These are phyloP conservation scores for Salvia miltiorrhiza DNA, from an alignment of 257 asterid genomes.

Conservation along the genomic window DNA sequence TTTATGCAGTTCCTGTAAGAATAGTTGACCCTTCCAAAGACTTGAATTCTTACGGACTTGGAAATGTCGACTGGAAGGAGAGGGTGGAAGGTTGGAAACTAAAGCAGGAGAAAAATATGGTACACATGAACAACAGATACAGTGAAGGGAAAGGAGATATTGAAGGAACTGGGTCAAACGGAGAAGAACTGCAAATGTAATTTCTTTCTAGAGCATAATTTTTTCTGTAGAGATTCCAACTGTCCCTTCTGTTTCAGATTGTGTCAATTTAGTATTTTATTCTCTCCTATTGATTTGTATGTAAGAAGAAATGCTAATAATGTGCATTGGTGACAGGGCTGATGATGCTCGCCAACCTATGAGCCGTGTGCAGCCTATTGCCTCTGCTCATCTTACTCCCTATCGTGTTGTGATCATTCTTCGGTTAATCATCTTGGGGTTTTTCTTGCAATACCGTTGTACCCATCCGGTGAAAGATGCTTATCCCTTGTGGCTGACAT, in stretches of 20 bases:
- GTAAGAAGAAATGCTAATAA: conserved; percentile 19
- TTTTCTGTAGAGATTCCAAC: background rate
- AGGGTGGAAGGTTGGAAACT: conserved; percentile 88
- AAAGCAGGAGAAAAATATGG: conserved; percentile 65
- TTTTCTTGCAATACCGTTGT: conserved; percentile 65
- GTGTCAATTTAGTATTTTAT: background rate
- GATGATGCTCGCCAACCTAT: conserved; percentile 69
- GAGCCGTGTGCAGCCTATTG: conserved; percentile 54
- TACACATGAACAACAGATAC: conserved; percentile 41
- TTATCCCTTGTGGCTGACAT: conserved; percentile 71
- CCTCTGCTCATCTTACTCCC: conserved; percentile 60
- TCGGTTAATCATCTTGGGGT: conserved; percentile 61
- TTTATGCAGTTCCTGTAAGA: conserved; percentile 77
- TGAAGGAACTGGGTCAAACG: conserved; percentile 76
- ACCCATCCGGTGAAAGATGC: conserved; percentile 75
- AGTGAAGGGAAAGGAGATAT: conserved; percentile 60
- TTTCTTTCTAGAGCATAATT: background rate
- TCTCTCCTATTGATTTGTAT: background rate
- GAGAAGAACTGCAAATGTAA: conserved; percentile 78
- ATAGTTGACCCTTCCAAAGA: conserved; percentile 83
- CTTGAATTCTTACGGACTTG: conserved; percentile 80
- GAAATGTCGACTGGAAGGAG: conserved; percentile 94
- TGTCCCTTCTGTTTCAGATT: background rate
- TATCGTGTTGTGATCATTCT: conserved; percentile 63
- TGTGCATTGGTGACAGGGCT: conserved; percentile 38